Base-by-base conservation (phyloP, 257 asterid genomes). In the Prunella vulgaris region DNA sequence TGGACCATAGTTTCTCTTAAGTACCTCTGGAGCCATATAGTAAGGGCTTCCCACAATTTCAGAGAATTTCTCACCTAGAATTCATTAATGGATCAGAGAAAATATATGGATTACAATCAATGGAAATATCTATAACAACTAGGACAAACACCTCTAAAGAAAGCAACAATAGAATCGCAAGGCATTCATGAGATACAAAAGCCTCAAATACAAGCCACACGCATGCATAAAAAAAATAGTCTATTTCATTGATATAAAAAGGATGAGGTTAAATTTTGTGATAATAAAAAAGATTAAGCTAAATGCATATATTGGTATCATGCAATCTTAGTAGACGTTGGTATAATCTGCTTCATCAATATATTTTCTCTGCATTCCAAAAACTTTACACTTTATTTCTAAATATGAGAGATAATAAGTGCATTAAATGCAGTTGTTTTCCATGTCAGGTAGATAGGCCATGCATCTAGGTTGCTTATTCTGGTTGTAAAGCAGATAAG, bases 11-110 rank as follows among this genome's bases (percentile, higher is more conserved):
- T 67, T 86, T 64, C 97, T 86, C 85, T 88, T 90, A 67, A 90
- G 95, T 74, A 90, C 97, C 77, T 90, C 97, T 59, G 97, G 97
- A 69, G 97, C 97, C 95, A 88, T 91, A 69, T 91, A 91, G 77
- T 89, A 92, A 56, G 97, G 97, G 83, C 97, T 92, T 76, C 97
- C 97, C 77, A 92, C 97, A 70, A 92, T 92, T 82, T 92, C 97
- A 52, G 97, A 89, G 70, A 92, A 92, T 70, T 49, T 92, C 75
- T 89, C 95, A 84, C 97, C 97, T 92, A 71, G 30, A 83, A 72
- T 70, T 28, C 30, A 73, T 30, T 30, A 67, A 46, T 14, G 35
- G 58, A 28, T 27, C 64, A 61, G 60, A 66, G 22, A 69, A 37
- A 20, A 58, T 35, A 15, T 17, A 15, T 33, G 33, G 18, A 65